Evolutionary conservation across 2,329 filamentous ascomycete species (phyloP).

Genomic region (Penicillium hordei): DNA sequence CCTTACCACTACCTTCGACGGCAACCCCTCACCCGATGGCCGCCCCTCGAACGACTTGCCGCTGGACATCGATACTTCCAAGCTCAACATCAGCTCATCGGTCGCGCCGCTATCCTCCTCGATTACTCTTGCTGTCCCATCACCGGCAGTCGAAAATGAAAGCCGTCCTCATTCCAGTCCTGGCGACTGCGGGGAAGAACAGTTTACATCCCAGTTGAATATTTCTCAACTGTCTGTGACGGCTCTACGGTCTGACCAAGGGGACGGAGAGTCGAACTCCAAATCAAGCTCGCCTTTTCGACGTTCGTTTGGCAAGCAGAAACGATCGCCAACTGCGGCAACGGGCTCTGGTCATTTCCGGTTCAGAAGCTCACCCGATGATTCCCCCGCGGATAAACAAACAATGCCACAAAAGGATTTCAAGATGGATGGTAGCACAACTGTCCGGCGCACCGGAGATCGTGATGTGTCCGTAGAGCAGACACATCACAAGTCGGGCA

Average conservation of each 20-base stretch:
- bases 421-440: slow-evolving; percentile 22
- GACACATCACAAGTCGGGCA: slow-evolving; percentile 40
- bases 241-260: slow-evolving; percentile 23
- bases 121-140: slow-evolving; percentile 29
- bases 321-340: slow-evolving; percentile 30
- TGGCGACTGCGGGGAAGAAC: slow-evolving; percentile 27
- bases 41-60: slow-evolving; percentile 25
- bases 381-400: slow-evolving; percentile 25
- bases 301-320: slow-evolving; percentile 37
- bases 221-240: slow-evolving; percentile 29
- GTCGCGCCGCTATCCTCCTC: slow-evolving; percentile 32
- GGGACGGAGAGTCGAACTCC: slow-evolving; percentile 28
- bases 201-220: slow-evolving; percentile 28
- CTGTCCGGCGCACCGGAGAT: slow-evolving; percentile 27
- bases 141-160: slow-evolving; percentile 28
- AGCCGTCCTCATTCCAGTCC: slow-evolving; percentile 34
- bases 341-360: slow-evolving; percentile 29
- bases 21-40: slow-evolving; percentile 21
- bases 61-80: slow-evolving; percentile 27
- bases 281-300: slow-evolving; percentile 40
- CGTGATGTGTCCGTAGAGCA: slow-evolving; percentile 32
- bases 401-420: slow-evolving; percentile 26
- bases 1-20: slow-evolving; percentile 31
- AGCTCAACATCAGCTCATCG: slow-evolving; percentile 22
- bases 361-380: slow-evolving; percentile 32